Conservation (phyloP, 2,329 filamentous ascomycete genomes). For the Botrytis cinerea region DNA sequence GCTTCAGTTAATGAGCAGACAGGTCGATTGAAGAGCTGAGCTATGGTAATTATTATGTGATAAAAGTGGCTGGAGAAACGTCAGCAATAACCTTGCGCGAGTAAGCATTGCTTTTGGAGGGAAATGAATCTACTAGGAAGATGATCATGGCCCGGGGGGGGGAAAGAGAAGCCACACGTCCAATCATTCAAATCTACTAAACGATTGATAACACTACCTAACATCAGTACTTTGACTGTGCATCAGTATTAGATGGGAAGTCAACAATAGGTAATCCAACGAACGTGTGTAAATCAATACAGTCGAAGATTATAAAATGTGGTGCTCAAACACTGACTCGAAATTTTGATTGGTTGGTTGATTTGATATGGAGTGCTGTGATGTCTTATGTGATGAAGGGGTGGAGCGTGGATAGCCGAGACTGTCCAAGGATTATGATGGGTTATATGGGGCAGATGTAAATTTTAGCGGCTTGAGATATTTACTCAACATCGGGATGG, state of each 20-base stretch:
- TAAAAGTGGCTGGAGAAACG: not conserved
- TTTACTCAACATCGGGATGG: not conserved
- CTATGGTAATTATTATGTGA: slow-evolving; percentile 12
- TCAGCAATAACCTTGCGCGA: not conserved
- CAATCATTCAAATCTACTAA: not conserved
- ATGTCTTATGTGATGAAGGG: slow-evolving; percentile 15
- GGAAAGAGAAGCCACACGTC: not conserved
- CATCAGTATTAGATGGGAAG: not conserved
- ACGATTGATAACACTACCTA: not conserved
- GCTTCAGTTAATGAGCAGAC: not conserved
- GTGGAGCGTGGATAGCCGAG: slow-evolving; percentile 10
- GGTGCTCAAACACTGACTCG: not conserved
- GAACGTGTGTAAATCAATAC: not conserved
- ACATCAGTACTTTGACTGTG: not conserved
- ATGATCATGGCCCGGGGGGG: not conserved
- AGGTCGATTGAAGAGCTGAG: not conserved
- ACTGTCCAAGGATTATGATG: slow-evolving; percentile 2
- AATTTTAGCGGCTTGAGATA: slow-evolving; percentile 1
- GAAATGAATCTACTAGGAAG: not conserved
- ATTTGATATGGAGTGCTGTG: not conserved
- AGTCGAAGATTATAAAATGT: not conserved
- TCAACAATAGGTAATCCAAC: not conserved
- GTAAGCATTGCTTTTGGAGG: not conserved
- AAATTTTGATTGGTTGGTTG: not conserved
- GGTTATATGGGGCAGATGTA: not conserved